Evolutionary conservation across 2,329 filamentous ascomycete genomes (phyloP), one percentile per base, ranked within the genome.

Genomic region (Alternaria brassicae): DNA sequence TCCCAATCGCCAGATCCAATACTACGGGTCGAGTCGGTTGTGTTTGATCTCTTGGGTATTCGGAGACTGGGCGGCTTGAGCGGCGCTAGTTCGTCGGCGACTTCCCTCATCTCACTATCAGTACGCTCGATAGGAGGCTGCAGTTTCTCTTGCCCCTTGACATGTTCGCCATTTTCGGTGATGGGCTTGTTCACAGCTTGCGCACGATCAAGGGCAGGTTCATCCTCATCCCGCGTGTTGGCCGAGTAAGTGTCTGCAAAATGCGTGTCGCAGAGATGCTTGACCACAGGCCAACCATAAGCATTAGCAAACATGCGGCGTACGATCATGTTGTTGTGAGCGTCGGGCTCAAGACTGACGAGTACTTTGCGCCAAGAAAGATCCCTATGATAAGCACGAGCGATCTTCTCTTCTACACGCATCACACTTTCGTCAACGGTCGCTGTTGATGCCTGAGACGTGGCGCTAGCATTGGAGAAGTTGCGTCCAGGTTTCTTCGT

Each of bases 321-420:
- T 23, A 99, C 95, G 60, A 98, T 90, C 67, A 99, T 96, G 77
- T 99, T 99, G 79, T 99, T 99, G 81, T 99, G 95, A 0, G 95
- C 95, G 78, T 99, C 95, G 0, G 95, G 95, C 75, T 99, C 94
- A 2, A 99, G 84, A 53, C 95, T 91, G 13, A 99, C 95, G 4
- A 99, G 86, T 1, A 99, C 95, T 76, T 99, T 99, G 44, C 95
- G 91, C 95, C 95, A 99, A 1, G 92, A 91, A 19, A 99, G 80
- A 63, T 92, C 92, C 12, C 89, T 88, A 77, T 99, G 95, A 79
- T 99, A 99, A 13, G 93, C 95, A 45, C 95, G 87, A 2, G 95
- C 95, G 67, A 99, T 99, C 79, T 97, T 98, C 77, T 99, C 95
- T 77, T 99, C 95, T 0, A 98, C 93, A 63, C 91, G 92, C 88